Percentiles rank a stretch among this genome's conserved stretches.
Evolutionary conservation across 2,329 filamentous ascomycete genomes (phyloP).

Genomic region (Colletotrichum sp.): DNA sequence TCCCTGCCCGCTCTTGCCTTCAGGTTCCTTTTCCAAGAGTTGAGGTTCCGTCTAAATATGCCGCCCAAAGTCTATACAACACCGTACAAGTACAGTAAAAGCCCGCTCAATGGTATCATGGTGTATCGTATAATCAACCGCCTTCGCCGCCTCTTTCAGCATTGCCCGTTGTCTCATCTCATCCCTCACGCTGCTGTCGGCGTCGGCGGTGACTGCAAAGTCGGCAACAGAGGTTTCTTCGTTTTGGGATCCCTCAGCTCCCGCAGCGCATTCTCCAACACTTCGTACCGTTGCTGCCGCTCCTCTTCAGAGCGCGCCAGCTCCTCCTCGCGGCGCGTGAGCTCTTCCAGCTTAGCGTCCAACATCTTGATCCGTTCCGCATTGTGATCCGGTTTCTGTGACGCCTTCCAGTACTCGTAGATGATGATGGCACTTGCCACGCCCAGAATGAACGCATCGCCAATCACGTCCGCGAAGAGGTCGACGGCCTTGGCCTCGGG

Average conservation of each 20-base stretch:
- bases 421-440: constrained; percentile 63
- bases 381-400: constrained; percentile 65
- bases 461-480: constrained; percentile 69
- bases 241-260: constrained; percentile 60
- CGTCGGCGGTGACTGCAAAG: constrained; percentile 30
- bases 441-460: constrained; percentile 66
- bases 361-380: constrained; percentile 58
- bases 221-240: constrained; percentile 56
- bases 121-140: not conserved
- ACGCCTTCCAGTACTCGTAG: constrained; percentile 65
- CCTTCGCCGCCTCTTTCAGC: not conserved
- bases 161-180: not conserved
- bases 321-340: constrained; percentile 55
- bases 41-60: constrained; percentile 4
- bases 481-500: constrained; percentile 70
- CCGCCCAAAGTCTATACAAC: not conserved
- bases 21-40: not conserved
- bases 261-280: constrained; percentile 59
- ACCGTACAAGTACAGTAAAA: not conserved
- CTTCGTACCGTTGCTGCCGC: constrained; percentile 51
- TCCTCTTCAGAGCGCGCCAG: constrained; percentile 48
- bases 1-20: not conserved
- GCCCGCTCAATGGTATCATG: constrained; percentile 12
- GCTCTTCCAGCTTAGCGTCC: constrained; percentile 50
- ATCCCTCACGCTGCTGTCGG: constrained; percentile 25